These are phyloP conservation scores for Auriculariales sp. DNA, from an alignment of 768 basidiomycete genomes.

Conservation along the genomic window DNA sequence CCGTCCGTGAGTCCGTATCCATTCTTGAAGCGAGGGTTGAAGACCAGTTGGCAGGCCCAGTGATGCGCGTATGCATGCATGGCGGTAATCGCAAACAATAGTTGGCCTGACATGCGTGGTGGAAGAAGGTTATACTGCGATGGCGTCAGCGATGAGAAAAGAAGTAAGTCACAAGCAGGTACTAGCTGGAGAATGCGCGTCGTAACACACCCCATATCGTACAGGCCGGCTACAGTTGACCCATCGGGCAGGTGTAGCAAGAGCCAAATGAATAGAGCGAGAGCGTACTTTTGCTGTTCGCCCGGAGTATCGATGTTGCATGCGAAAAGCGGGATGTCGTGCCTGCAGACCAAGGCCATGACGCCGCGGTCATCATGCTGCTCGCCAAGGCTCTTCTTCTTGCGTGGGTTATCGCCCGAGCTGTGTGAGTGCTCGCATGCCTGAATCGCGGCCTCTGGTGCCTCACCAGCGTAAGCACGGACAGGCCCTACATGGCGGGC, in stretches of 20 bases:
- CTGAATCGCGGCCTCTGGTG: background rate
- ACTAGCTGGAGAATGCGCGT: background rate
- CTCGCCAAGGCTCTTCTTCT: background rate
- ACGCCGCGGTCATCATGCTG: background rate
- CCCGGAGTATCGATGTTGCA: conserved; percentile 5
- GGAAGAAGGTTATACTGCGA: background rate
- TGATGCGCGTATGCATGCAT: conserved; percentile 3
- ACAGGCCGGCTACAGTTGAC: background rate
- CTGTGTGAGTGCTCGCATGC: background rate
- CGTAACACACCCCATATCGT: background rate
- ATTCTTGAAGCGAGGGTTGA: conserved; percentile 4
- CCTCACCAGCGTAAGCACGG: background rate
- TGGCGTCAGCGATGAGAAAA: background rate
- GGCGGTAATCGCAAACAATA: background rate
- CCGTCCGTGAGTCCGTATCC: conserved; percentile 21
- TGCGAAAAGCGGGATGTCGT: conserved; percentile 3
- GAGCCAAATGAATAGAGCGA: background rate
- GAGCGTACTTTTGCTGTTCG: conserved; percentile 1
- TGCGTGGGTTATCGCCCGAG: background rate
- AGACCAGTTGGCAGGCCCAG: conserved; percentile 1
- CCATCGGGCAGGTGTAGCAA: background rate
- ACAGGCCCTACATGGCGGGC: no score
- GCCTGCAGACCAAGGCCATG: conserved; percentile 2
- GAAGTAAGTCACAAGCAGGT: no score
- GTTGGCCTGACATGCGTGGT: background rate